phyloP scores from a whole-genome alignment of 2,329 filamentous ascomycete species.

The Cadophora sp. region DNA sequence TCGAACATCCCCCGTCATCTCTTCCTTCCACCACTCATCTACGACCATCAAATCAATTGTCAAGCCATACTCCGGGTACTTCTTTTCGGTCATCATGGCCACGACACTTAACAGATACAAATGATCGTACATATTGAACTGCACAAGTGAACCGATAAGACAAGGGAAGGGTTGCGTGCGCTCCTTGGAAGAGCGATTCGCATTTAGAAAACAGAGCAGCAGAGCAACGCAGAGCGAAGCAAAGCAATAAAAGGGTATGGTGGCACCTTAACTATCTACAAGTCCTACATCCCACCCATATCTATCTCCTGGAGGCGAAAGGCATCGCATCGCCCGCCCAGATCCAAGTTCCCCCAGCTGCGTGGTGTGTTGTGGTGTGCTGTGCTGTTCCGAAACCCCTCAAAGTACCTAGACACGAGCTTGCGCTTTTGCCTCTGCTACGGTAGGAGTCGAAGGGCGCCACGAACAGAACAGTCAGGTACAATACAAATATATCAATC shows the following conservation, averaged over 20 bases:
- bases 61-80: slow-evolving; percentile 21
- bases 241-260: slow-evolving; percentile 42
- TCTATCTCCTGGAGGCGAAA: slow-evolving; percentile 25
- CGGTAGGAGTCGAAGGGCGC: background rate
- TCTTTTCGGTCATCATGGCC: slow-evolving; percentile 37
- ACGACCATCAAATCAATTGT: slow-evolving; percentile 19
- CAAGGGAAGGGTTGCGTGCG: slow-evolving; percentile 27
- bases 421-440: slow-evolving; percentile 31
- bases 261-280: slow-evolving; percentile 44
- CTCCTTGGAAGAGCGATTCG: slow-evolving; percentile 20
- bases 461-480: background rate
- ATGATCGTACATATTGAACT: slow-evolving; percentile 45
- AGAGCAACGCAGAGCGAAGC: slow-evolving; percentile 16
- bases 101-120: slow-evolving; percentile 41
- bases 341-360: background rate
- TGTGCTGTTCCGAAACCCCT: slow-evolving; percentile 10
- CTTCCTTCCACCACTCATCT: slow-evolving; percentile 21
- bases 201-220: slow-evolving; percentile 15
- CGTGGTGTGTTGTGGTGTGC: background rate
- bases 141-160: slow-evolving; percentile 40
- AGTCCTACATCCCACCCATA: slow-evolving; percentile 27
- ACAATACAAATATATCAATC: background rate
- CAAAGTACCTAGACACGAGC: slow-evolving; percentile 34
- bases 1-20: background rate
- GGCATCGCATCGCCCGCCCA: slow-evolving; percentile 18